These are phyloP conservation scores for Centaurea solstitialis DNA, from an alignment of 129 eudicot species.

Conservation along the genomic window DNA sequence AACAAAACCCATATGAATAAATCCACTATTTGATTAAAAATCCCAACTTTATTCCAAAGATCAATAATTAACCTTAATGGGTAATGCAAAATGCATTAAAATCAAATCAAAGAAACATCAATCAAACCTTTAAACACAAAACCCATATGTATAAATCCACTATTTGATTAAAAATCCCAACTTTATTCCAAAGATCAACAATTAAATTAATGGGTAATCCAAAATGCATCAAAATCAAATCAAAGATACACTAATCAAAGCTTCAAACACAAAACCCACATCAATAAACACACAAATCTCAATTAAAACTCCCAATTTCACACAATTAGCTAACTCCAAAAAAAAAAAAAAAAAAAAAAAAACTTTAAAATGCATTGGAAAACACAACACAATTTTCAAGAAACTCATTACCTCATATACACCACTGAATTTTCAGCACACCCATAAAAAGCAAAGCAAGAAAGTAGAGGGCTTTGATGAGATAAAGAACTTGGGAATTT, in stretches of 20 bases:
- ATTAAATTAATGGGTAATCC: constrained; percentile 23
- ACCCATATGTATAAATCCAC: neutral
- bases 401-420: constrained; percentile 26
- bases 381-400: neutral
- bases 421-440: constrained; percentile 12
- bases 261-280: neutral
- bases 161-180: neutral
- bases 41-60: constrained; percentile 1
- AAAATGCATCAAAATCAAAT: constrained; percentile 7
- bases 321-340: neutral
- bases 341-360: no score
- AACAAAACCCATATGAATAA: constrained; percentile 3
- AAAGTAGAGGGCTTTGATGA: constrained; percentile 13
- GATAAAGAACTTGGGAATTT: neutral
- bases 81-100: constrained; percentile 17
- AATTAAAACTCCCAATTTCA: neutral
- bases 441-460: constrained; percentile 7
- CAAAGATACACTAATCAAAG: neutral
- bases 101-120: neutral
- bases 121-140: neutral
- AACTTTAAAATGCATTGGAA: constrained; percentile 15
- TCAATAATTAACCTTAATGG: constrained; percentile 24
- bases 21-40: neutral
- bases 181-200: constrained; percentile 3
- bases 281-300: constrained; percentile 5